phyloP scores from a whole-genome alignment of 208 protist species.

The Trypanosoma boissoni region DNA sequence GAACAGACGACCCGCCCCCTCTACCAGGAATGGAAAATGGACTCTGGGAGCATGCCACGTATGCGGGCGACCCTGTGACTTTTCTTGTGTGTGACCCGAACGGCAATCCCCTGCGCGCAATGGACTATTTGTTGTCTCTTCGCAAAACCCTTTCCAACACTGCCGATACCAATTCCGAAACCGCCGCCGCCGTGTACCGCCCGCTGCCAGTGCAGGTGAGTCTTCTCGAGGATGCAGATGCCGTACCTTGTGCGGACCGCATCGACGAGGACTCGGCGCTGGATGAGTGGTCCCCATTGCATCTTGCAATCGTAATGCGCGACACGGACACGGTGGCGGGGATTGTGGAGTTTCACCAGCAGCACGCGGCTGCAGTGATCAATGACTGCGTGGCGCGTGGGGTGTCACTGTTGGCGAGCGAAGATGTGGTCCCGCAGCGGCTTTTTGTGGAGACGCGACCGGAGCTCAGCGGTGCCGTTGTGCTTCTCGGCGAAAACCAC shows the following conservation, averaged over 20 bases:
- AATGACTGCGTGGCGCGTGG: conserved; percentile 15
- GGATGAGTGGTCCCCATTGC: conserved; percentile 63
- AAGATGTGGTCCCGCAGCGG: too few relatives aligned
- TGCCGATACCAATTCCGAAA: conserved; percentile 7
- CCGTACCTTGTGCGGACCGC: conserved; percentile 29
- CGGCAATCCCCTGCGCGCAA: conserved; percentile 15
- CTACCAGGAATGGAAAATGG: too few relatives aligned
- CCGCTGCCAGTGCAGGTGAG: conserved; percentile 60
- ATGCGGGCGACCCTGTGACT: conserved; percentile 29
- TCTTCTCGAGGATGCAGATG: conserved; percentile 46
- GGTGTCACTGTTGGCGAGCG: background rate
- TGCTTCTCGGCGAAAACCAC: conserved; percentile 37
- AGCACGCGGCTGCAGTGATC: conserved; percentile 40
- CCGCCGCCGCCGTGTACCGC: conserved; percentile 41
- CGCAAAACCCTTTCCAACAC: background rate
- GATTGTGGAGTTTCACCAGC: conserved; percentile 59
- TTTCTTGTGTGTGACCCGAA: conserved; percentile 40
- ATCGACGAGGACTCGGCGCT: conserved; percentile 27
- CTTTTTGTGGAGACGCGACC: conserved; percentile 38
- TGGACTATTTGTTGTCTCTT: conserved; percentile 23
- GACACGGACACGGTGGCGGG: conserved; percentile 29
- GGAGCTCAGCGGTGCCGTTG: conserved; percentile 46
- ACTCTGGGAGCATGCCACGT: conserved; percentile 13
- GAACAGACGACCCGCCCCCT: background rate
- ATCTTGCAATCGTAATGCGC: conserved; percentile 59